A percentile compares a stretch with the other conserved stretches of the same genome.
These are phyloP conservation scores for Colletotrichum eleusines DNA, from an alignment of 2,329 filamentous ascomycete species.

Conservation along the genomic window DNA sequence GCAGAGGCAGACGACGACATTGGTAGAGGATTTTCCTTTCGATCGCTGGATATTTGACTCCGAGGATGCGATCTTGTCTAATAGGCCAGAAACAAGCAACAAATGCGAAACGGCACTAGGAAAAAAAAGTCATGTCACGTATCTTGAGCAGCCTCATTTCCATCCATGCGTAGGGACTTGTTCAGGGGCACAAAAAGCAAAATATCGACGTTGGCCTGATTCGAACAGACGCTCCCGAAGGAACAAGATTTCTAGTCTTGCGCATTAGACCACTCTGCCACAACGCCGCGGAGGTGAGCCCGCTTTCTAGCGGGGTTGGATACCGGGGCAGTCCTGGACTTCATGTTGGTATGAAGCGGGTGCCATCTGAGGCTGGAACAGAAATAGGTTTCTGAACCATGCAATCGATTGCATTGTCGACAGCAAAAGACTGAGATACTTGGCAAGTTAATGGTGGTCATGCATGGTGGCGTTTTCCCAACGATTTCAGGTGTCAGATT, in stretches of 20 bases:
- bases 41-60: not conserved
- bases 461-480: not conserved
- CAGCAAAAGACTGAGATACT: not conserved
- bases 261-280: constrained; percentile 41
- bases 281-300: constrained; percentile 25
- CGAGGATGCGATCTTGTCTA: too few species aligned
- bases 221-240: constrained; percentile 41
- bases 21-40: constrained; percentile 33
- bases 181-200: not conserved
- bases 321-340: not conserved
- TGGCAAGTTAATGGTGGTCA: too few species aligned
- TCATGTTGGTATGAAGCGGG: not conserved
- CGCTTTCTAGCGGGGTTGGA: constrained; percentile 2
- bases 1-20: constrained; percentile 17
- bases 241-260: constrained; percentile 42
- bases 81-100: too few species aligned
- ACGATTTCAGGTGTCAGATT: not conserved
- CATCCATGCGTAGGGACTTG: not conserved
- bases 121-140: not conserved
- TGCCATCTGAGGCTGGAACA: not conserved
- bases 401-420: not conserved
- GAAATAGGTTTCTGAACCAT: not conserved
- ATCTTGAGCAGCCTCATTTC: not conserved
- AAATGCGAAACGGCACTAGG: not conserved
- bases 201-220: constrained; percentile 38